Percentiles rank a stretch among this genome's conserved stretches.
Evolutionary conservation across 1,139 yeast genomes (phyloP).

Genomic region (Taiozyma onychis): DNA sequence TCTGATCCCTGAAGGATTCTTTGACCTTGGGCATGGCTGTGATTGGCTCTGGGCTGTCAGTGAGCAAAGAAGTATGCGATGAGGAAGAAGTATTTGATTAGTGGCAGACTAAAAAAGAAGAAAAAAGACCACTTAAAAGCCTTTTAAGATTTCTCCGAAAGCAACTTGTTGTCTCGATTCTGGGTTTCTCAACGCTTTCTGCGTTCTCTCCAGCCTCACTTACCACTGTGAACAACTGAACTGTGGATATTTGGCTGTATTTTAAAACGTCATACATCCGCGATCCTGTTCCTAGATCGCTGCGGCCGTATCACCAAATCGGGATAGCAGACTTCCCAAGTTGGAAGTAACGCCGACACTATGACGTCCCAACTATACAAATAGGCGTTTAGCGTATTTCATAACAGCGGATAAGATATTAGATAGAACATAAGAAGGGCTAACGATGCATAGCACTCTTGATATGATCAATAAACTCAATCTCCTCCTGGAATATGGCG

Average conservation of each 20-base stretch:
- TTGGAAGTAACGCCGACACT: neutral
- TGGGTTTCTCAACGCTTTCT: neutral
- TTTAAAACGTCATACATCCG: neutral
- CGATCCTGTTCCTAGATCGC: neutral
- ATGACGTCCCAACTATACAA: neutral
- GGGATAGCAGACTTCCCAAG: neutral
- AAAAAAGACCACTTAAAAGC: too few relatives aligned
- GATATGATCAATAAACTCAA: neutral
- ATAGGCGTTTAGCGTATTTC: too few relatives aligned
- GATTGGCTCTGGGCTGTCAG: neutral
- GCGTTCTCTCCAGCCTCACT: neutral
- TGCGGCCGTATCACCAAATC: neutral
- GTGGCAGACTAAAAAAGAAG: neutral
- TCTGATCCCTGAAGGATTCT: constrained; percentile 15
- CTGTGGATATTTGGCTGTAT: neutral
- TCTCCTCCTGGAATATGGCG: neutral
- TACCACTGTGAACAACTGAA: neutral
- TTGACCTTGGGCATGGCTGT: neutral
- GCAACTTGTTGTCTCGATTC: neutral
- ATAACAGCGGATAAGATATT: too few relatives aligned
- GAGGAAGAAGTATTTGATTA: neutral
- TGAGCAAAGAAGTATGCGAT: neutral
- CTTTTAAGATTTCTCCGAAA: neutral
- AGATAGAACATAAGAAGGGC: too few relatives aligned
- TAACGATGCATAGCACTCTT: neutral